phyloP scores from a whole-genome alignment of 1,284 basidiomycete species.

The Leccinum colubrinum region DNA sequence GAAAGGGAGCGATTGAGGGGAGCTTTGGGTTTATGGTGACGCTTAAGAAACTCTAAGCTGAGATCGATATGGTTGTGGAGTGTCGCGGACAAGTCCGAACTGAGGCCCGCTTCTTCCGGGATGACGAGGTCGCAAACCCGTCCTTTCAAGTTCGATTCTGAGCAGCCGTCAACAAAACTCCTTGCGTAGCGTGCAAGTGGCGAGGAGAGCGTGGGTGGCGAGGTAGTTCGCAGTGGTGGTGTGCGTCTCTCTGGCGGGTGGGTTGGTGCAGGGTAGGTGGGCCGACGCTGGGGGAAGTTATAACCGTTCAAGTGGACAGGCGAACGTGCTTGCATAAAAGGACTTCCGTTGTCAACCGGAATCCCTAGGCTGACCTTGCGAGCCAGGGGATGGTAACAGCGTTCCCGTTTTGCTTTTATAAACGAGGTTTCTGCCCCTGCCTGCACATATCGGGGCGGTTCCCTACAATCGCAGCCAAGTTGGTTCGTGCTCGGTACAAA shows the following conservation, averaged over 20 bases:
- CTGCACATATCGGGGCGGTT: constrained; percentile 32
- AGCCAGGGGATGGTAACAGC: constrained; percentile 15
- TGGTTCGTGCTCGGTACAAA: constrained; percentile 16
- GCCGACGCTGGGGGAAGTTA: constrained; percentile 12
- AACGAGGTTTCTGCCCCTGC: constrained; percentile 22
- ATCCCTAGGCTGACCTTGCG: constrained; percentile 3
- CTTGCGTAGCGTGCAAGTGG: constrained; percentile 21
- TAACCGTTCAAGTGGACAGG: constrained; percentile 19
- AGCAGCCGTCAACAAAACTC: constrained; percentile 1
- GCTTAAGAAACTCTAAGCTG: constrained; percentile 40
- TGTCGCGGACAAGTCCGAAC: constrained; percentile 34
- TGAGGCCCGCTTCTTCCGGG: constrained; percentile 29
- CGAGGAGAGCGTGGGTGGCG: constrained; percentile 16
- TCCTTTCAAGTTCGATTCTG: constrained; percentile 6
- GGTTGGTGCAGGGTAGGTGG: constrained; percentile 9
- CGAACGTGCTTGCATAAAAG: constrained; percentile 36
- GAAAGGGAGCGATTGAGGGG: constrained; percentile 45
- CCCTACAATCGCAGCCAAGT: constrained; percentile 10
- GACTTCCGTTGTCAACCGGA: constrained; percentile 7
- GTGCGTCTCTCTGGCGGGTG: constrained; percentile 7
- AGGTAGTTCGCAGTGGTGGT: not conserved
- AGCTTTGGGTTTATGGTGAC: constrained; percentile 57
- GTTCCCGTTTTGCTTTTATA: constrained; percentile 31
- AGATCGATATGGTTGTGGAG: constrained; percentile 34
- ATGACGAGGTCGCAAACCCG: constrained; percentile 32